Base-by-base conservation (phyloP, 495 filamentous ascomycete species). In the Articulospora tetracladia region DNA sequence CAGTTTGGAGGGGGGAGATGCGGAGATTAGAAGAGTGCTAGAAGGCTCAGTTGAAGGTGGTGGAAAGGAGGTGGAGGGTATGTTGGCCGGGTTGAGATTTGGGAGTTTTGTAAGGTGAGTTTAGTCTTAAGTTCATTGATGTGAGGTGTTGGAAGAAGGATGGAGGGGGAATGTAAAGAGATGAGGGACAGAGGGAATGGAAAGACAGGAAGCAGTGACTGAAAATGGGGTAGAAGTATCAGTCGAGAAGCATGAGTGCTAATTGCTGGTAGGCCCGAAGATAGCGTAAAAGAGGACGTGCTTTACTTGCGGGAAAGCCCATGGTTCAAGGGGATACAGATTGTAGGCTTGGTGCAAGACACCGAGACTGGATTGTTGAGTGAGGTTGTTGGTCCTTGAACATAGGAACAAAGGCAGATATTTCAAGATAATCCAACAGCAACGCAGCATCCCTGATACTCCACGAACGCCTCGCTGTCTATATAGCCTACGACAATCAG, bases 281-380 rank as follows among this genome's bases (percentile, higher is more conserved):
- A 52, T 19, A 64, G 61, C 25, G 61, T 67, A 32, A 67, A 48
- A 39, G 61, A 67, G 22, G 65, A 67, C 59, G 65, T 67, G 19
- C 25, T 39, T 19, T 26, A 34, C 10, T 58, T 67, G 61, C 57
- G 52, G 26, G 51, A n/a, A 11, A 58, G 44, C 41, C 46, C 36
- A 19, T 67, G 49, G 13, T 67, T 67, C 22, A 67, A 58, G 34
- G 65, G 65, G 7, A 58, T 61, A 39, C 57, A 63, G 50, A 62
- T 67, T 19, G 22, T 63, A 23, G 65, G 65, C 22, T 67, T 63
- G 25, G 65, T 67, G 46, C 60, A 61, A 24, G 65, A 67, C 57
- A 67, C 65, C 3, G 44, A 62, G 39, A 64, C 58, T 19, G 65
- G 65, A 15, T 19, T 62, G 20, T 25, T 62, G 52, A 56, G 27